These are phyloP conservation scores for Yamadazyma aaseri DNA, from an alignment of 1,139 yeast genomes.

Conservation along the genomic window DNA sequence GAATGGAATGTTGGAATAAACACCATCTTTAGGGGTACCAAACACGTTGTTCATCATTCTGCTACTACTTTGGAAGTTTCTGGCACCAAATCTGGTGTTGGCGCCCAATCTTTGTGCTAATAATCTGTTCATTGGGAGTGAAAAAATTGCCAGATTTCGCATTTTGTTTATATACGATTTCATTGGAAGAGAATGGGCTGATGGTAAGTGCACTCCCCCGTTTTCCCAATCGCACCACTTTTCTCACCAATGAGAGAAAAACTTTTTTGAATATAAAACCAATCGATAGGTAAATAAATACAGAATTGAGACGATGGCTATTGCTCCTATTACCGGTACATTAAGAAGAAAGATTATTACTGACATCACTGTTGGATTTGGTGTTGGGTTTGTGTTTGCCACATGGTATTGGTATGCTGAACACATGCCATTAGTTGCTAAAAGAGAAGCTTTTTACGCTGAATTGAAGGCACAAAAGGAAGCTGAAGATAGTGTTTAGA, in stretches of 20 bases:
- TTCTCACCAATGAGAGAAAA: slow-evolving; percentile 1
- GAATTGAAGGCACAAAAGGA: slow-evolving; percentile 71
- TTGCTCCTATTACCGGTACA: slow-evolving; percentile 88
- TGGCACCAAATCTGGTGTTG: slow-evolving; percentile 26
- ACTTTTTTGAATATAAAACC: slow-evolving; percentile 2
- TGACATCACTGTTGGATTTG: slow-evolving; percentile 72
- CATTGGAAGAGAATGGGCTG: slow-evolving; percentile 5
- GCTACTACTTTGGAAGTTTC: slow-evolving; percentile 42
- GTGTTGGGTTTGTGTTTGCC: slow-evolving; percentile 38
- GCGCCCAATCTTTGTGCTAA: slow-evolving; percentile 15
- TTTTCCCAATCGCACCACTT: neutral
- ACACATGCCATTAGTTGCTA: slow-evolving; percentile 69
- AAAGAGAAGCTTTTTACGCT: slow-evolving; percentile 86
- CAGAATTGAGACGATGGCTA: slow-evolving; percentile 63
- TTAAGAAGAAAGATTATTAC: slow-evolving; percentile 79
- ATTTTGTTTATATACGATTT: slow-evolving; percentile 5
- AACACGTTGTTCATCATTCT: slow-evolving; percentile 34
- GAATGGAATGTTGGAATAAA: slow-evolving; percentile 91
- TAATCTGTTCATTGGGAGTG: slow-evolving; percentile 15
- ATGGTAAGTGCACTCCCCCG: neutral
- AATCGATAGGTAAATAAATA: neutral
- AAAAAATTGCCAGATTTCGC: slow-evolving; percentile 1
- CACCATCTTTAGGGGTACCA: slow-evolving; percentile 68
- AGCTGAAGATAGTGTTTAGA: slow-evolving; percentile 49
- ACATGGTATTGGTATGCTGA: slow-evolving; percentile 34